Base-by-base conservation (phyloP, 2,329 filamentous ascomycete genomes). In the Leptographium procerum region DNA sequence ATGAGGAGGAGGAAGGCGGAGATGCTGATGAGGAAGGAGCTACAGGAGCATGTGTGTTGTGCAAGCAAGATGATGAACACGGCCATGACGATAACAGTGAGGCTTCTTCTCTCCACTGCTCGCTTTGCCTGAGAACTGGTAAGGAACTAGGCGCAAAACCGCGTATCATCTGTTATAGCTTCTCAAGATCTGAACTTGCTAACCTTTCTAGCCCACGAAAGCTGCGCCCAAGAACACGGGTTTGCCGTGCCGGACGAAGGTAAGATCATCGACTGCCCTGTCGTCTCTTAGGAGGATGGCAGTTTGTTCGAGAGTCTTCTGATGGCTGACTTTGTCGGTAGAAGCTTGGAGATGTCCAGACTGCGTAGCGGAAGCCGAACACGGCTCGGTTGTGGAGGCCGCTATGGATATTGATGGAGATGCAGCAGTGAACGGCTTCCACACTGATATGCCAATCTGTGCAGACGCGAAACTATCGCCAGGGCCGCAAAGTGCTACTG, bases 51-150 rank as follows among this genome's bases (percentile, higher is more conserved):
- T 77, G 71, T 73, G 87, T 90, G 63, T 95, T 92, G 67, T 96
- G 91, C 73, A 84, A 85, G 59, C 80, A 89, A 69, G 85, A 88
- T 63, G 89, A 95, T 72, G 88, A 94, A 57, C 79, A 92, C 62
- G 89, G 92, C 65, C 88, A 89, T 1, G 85, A 82, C 63, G 87
- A 89, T 64, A 88, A 91, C 63, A 94, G 86, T 66, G 90, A 94
- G 70, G 78, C 86, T 60, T 90, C n/a, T 87, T 69, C 76, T 96
- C 61, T 76, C 85, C n/a, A n/a, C 56, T 96, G 92, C 71, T 77
- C 77, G 61, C 79, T 83, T 63, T 97, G 92, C 72, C 85, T 85
- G 64, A 88, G 92, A 68, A 88, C 90, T 72, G 85, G 91, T 95
- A 77, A 72, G 88, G 82, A 24, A 28, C 59, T 22, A 31, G 62